Conservation (phyloP, 169 alveolate genomes). For the Sarcocystis neurona region DNA sequence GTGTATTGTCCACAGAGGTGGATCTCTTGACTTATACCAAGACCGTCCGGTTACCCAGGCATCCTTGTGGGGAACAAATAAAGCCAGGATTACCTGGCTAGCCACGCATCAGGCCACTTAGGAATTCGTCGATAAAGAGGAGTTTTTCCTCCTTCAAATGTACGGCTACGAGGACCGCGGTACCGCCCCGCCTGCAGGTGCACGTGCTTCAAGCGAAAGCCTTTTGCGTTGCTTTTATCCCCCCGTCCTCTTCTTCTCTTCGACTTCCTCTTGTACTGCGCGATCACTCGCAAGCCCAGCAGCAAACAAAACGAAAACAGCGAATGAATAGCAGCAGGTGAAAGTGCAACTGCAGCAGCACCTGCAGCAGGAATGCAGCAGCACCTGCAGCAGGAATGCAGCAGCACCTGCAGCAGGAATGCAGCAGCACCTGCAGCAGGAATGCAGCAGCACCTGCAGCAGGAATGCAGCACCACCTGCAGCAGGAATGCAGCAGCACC, state of each 20-base stretch:
- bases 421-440: no score
- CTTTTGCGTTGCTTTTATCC: conserved; percentile 79
- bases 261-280: conserved; percentile 29
- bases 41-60: background rate
- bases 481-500: no score
- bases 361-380: no score
- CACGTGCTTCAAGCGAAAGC: conserved; percentile 75
- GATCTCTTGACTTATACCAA: background rate
- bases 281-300: background rate
- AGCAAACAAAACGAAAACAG: background rate
- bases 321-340: no score
- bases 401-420: no score
- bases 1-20: no score
- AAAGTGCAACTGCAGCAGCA: no score
- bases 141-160: conserved; percentile 82
- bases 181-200: conserved; percentile 72
- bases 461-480: no score
- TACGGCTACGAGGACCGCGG: conserved; percentile 73
- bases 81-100: conserved; percentile 46
- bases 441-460: no score
- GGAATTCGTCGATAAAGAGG: conserved; percentile 81
- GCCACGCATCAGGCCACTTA: conserved; percentile 83
- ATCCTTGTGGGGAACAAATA: background rate
- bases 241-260: conserved; percentile 79
- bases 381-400: no score